These are phyloP conservation scores for Cruciata laevipes DNA, from an alignment of 257 asterid species.

Conservation along the genomic window DNA sequence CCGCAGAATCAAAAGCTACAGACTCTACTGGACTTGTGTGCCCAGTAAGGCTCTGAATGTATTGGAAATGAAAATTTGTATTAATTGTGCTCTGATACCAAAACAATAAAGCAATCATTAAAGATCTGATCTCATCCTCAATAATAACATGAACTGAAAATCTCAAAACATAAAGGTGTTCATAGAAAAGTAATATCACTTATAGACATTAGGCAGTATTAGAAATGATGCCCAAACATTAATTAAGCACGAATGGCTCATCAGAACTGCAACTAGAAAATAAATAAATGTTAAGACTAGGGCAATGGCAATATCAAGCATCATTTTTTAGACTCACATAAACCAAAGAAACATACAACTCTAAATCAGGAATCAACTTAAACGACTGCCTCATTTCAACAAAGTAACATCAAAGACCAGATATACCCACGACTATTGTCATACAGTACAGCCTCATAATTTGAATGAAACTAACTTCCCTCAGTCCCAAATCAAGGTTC, in stretches of 20 bases:
- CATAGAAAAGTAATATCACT: no score
- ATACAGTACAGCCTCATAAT: not conserved
- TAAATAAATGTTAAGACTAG: not conserved
- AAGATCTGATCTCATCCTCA: slow-evolving; percentile 2
- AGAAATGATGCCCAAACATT: not conserved
- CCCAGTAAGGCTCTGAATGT: slow-evolving; percentile 77
- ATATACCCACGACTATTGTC: not conserved
- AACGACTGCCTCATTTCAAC: not conserved
- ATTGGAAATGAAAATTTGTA: slow-evolving; percentile 9
- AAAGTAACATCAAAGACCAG: not conserved
- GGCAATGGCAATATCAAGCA: not conserved
- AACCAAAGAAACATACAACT: no score
- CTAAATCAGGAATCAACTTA: not conserved
- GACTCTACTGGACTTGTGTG: slow-evolving; percentile 95
- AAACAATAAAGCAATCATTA: not conserved
- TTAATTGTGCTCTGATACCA: not conserved
- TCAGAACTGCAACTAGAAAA: not conserved
- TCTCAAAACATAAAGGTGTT: not conserved
- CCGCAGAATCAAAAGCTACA: slow-evolving; percentile 84
- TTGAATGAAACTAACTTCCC: not conserved
- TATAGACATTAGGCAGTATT: not conserved
- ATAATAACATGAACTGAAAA: not conserved
- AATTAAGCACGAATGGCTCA: not conserved
- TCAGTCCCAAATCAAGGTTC: not conserved
- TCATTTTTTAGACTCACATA: not conserved